Base-by-base conservation (phyloP, 257 asterid genomes). In the Thymus mandschuricus region DNA sequence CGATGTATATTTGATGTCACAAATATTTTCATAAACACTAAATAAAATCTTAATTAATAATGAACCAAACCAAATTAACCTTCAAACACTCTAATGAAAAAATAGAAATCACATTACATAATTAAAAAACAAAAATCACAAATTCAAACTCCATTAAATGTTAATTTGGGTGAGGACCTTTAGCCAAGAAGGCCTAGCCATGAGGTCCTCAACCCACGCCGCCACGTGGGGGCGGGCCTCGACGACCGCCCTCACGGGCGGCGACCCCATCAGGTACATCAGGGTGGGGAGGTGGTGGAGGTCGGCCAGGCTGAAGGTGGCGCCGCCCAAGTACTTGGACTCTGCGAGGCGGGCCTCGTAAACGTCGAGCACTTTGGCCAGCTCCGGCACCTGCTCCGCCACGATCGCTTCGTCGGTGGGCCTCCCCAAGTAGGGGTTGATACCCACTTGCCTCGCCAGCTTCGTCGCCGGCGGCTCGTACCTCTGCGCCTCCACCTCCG, bases 271-370 rank as follows among this genome's bases (percentile, higher is more conserved):
- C 81, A 86, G 73, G 62, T 80, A 77, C 15, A 77, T 60, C 27
- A 86, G 1, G 10, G 73, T 76, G 2, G 95, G 91, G n/a, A 86
- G 75, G 43, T 90, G 95, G 63, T 86, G 77, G 64, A 90, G 84
- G 81, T 90, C 96, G 1, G 88, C 88, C 29, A 90, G 76, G 30
- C 87, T 80, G 79, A 81, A 86, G 35, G 52, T 51, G 58, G 83
- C 89, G 2, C 95, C 95, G 28, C 84, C 89, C 84, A 90, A 70
- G 78, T 83, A 88, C 66, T 83, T 90, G 8, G 91, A 78, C 8
- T 82, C 33, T 1, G 80, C 44, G 83, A 88, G 75, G 4, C 80
- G 81, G 10, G 69, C 78, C 55, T 88, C 92, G 40, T 90, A 90
- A 43, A 86, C 78, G 30, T 88, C 92, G 12, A 90, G 92, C 74